These are phyloP conservation scores for Farysia itapuensis DNA, from an alignment of 1,284 basidiomycete genomes.

Conservation along the genomic window DNA sequence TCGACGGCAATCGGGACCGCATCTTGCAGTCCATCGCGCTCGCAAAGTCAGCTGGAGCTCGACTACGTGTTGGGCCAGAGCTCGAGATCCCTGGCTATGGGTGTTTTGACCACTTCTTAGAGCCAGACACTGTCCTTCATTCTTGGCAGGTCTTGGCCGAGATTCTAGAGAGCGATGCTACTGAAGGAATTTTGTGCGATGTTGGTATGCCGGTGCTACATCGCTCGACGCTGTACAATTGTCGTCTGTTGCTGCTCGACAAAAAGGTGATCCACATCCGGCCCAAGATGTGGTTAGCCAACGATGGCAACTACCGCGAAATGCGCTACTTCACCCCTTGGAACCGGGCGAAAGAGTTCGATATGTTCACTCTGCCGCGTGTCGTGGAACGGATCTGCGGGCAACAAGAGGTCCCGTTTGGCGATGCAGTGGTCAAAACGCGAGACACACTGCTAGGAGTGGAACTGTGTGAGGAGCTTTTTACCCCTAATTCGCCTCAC, in stretches of 20 bases:
- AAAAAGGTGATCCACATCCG: slow-evolving; percentile 86
- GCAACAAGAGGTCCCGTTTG: slow-evolving; percentile 94
- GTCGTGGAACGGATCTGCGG: slow-evolving; percentile 82
- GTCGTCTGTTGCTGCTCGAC: slow-evolving; percentile 83
- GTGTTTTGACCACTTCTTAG: slow-evolving; percentile 54
- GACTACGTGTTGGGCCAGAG: slow-evolving; percentile 93
- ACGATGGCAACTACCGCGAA: slow-evolving; percentile 97
- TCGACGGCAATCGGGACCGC: slow-evolving; percentile 77
- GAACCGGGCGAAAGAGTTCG: slow-evolving; percentile 81
- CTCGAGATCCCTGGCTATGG: slow-evolving; percentile 82
- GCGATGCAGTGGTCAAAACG: slow-evolving; percentile 89
- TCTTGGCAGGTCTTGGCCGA: slow-evolving; percentile 57
- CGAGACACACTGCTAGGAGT: slow-evolving; percentile 93
- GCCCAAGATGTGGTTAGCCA: slow-evolving; percentile 99
- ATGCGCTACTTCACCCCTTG: slow-evolving; percentile 95
- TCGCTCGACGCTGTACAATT: slow-evolving; percentile 97
- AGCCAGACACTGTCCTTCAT: slow-evolving; percentile 52
- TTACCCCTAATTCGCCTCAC: slow-evolving; percentile 93
- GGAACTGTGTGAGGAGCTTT: slow-evolving; percentile 94
- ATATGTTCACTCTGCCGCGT: slow-evolving; percentile 84
- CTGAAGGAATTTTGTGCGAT: slow-evolving; percentile 55
- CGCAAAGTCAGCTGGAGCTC: slow-evolving; percentile 85
- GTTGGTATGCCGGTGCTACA: slow-evolving; percentile 74
- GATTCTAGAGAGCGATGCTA: slow-evolving; percentile 41
- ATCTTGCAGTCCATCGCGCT: slow-evolving; percentile 85